A percentile compares a stretch with the other conserved stretches of the same genome.
Conservation (phyloP, 495 filamentous ascomycete genomes). For the Niebla homalea region DNA sequence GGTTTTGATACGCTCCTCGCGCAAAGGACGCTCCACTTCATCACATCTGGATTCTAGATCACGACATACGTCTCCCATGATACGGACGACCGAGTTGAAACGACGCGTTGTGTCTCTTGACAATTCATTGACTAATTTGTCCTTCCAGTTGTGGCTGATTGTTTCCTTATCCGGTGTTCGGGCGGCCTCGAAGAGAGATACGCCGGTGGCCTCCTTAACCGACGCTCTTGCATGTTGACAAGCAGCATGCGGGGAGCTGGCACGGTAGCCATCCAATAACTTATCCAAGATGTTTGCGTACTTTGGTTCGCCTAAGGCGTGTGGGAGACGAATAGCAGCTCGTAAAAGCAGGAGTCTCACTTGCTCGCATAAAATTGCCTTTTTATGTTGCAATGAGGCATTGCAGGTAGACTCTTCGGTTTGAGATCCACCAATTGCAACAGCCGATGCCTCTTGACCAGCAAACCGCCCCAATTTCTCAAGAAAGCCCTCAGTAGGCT, state of each 20-base stretch:
- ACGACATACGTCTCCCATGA: slow-evolving; percentile 36
- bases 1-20: slow-evolving; percentile 27
- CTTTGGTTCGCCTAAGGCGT: too few species aligned
- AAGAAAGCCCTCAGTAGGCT: too few species aligned
- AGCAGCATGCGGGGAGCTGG: not conserved
- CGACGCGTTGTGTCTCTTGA: slow-evolving; percentile 23
- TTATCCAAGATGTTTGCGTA: too few species aligned
- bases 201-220: not conserved
- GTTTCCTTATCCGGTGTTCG: slow-evolving; percentile 6
- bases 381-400: too few species aligned
- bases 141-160: slow-evolving; percentile 32
- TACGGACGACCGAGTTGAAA: slow-evolving; percentile 31
- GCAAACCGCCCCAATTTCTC: too few species aligned
- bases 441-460: too few species aligned
- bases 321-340: too few species aligned
- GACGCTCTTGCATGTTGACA: not conserved
- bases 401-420: too few species aligned
- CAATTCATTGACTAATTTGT: slow-evolving; percentile 25
- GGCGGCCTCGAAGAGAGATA: slow-evolving; percentile 12
- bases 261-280: slow-evolving; percentile 6
- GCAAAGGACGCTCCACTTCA: slow-evolving; percentile 35
- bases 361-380: too few species aligned
- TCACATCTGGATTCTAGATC: slow-evolving; percentile 43
- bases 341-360: too few species aligned
- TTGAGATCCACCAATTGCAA: too few species aligned